Base-by-base conservation (phyloP, 345 rosid genomes). In the Euphorbia tirucalli region DNA sequence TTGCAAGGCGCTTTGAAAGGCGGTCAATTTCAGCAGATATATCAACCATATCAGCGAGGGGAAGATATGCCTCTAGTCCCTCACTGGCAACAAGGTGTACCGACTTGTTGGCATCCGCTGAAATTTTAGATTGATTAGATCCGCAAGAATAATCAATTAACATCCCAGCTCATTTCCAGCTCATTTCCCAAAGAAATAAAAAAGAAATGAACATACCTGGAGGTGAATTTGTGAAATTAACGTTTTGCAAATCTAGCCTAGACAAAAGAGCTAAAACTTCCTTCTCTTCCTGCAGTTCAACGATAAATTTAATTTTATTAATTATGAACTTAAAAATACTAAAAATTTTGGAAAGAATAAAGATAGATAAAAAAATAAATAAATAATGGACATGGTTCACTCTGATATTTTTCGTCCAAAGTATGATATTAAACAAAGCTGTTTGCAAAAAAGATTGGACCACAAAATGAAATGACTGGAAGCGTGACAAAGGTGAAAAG, bases 31-130 rank as follows among this genome's bases (percentile, higher is more conserved):
- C 99, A 67, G 90, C 81, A 61, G 97, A 92, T 79, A 95, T 82
- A 78, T 89, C 96, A 71, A 95, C 92, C 97, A 95, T 90, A 74
- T 85, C 97, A 6, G 93, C 86, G 61, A 95, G 97, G 14, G 97
- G 97, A 61, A 95, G 96, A 84, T 90, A 92, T 56, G 99, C 97
- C 81, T 95, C 99, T 57, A 95, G 85, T 63, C 97, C 99, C 81
- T 95, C 96, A 71, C 97, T 85, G 28, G 97, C 99, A 76, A 95
- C 97, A 63, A 95, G 79, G 79, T 95, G 99, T 49, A 95, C 91
- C 11, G 97, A 95, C 28, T 80, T 84, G 61, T 87, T 85, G 65
- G 91, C 97, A 82, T 92, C 88, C 77, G 78, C 97, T 94, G 81
- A 75, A 72, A 68, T 13, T 57, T 27, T 14, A 70, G n/a, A 56